Evolutionary conservation across 2,329 filamentous ascomycete species (phyloP), one percentile per base, ranked within the genome.

Genomic region (Colletotrichum melonis): DNA sequence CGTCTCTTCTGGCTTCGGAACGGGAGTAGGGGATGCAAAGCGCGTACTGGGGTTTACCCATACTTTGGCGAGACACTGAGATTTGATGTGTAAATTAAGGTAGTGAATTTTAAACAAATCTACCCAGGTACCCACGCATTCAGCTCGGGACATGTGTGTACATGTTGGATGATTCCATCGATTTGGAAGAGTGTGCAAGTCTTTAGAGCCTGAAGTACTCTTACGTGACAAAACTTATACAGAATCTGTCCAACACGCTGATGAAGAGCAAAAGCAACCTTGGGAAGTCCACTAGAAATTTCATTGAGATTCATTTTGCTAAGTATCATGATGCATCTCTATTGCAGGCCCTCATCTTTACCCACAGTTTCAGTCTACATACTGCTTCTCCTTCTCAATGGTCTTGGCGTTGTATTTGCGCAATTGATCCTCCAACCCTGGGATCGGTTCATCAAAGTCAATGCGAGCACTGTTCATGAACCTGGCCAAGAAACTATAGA

Each of bases 401-500:
- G 63, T n/a, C 63, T 66, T 66, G 22, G 69, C 64, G 52, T 67
- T 68, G 16, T 49, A 72, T 55, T 73, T 65, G 57, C 49, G 71
- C 54, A 73, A 35, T 55, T 67, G 63, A 14, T 73, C 66, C 19
- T 68, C 62, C 65, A 75, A 49, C 4, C 71, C 74, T 1, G 67
- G 55, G 38, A 75, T 74, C 19, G 56, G 56, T 30, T 35, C 56
- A 49, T 75, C 74, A 42, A 73, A 67, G 63, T 75, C 74, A 38
- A 75, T 75, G 24, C 55, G 59, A 19, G 46, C 68, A 19, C 74
- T 69, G 26, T 76, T 77, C 54, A 73, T 77, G 26, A 76, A 75
- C 5, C 74, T 72, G n/a, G 69, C 76, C 42, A 76, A 65, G 24
- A 76, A 72, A 16, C 66, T 63, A 56, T 75, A 76, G 30, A 76